These are phyloP conservation scores for Ganoderma meredithae DNA, from an alignment of 1,284 basidiomycete genomes.

Conservation along the genomic window DNA sequence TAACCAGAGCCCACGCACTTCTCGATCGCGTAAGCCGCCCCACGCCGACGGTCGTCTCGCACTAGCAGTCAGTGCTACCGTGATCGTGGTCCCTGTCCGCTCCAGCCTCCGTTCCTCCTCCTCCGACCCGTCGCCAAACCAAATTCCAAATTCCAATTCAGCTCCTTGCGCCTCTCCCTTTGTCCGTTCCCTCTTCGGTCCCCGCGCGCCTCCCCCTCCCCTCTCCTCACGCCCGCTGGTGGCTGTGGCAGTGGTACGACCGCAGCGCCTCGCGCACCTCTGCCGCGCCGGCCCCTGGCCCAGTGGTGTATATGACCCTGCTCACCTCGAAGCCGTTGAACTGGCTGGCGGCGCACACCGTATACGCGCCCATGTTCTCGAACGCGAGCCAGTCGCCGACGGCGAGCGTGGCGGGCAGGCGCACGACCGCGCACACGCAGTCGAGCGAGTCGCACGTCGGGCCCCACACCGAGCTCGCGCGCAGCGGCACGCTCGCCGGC, in stretches of 20 bases:
- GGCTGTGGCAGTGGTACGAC: conserved; percentile 37
- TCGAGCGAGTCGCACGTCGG: conserved; percentile 82
- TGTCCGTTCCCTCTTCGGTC: background rate
- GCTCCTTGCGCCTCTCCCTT: background rate
- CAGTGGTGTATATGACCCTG: conserved; percentile 53
- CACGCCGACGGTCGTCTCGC: conserved; percentile 3
- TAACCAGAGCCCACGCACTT: background rate
- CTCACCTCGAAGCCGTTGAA: conserved; percentile 71
- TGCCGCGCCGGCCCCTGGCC: conserved; percentile 45
- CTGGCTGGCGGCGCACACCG: conserved; percentile 75
- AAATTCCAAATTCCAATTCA: background rate
- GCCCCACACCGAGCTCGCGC: conserved; percentile 71
- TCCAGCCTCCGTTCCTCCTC: background rate
- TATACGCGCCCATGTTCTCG: conserved; percentile 85
- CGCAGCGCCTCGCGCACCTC: conserved; percentile 48
- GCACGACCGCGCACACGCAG: conserved; percentile 60
- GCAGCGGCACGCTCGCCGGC: conserved; percentile 52
- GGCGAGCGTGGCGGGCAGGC: conserved; percentile 59
- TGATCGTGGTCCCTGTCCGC: background rate
- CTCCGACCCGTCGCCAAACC: too few relatives aligned
- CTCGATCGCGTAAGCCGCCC: conserved; percentile 1
- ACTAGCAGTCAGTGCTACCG: too few relatives aligned
- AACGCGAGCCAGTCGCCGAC: conserved; percentile 86
- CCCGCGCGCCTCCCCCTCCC: conserved; percentile 22
- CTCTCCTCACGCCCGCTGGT: conserved; percentile 12